Evolutionary conservation across 2,329 filamentous ascomycete genomes (phyloP), one percentile per base, ranked within the genome.

Genomic region (Chalara sp.): DNA sequence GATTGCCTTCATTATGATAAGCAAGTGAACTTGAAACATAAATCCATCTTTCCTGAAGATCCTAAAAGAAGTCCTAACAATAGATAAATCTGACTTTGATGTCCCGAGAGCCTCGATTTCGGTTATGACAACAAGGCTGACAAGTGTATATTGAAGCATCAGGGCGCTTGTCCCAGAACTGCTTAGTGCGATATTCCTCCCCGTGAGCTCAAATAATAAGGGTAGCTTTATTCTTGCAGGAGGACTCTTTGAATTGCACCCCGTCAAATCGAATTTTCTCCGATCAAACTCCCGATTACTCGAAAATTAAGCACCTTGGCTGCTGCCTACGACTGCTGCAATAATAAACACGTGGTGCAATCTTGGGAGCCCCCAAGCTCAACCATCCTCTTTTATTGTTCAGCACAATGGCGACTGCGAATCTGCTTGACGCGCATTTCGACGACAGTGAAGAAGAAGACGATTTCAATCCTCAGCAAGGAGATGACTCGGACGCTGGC

Each of bases 391-490:
- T 29, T n/a, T 5, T n/a, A 5, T 29, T 43, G 21, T 21, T 21
- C 21, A 21, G 21, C 21, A 3, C 21, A 21, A 21, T 21, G 21
- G 21, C 61, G 33, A 63, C 57, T 29, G 50, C 60, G 12, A 58
- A 60, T 53, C 51, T 63, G 32, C 47, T 58, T n/a, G 59, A 53
- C 45, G 50, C 52, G 31, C 53, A 61, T 33, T 64, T 64, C 52
- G 63, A 81, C 61, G 80, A 84, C 54, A 84, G 80, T 53, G 86
- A 88, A 50, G 85, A 87, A 43, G 88, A 93, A 47, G 90, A 95
- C 61, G 84, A 87, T 54, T 96, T 96, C 77, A 95, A 96, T 67
- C 91, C 90, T 47, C 81, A 78, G 46, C 84, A 86, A 21, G 85
- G 81, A 53, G 81, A 89, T 52, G 64, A 81, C 33, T 93, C 87